A percentile compares a stretch with the other conserved stretches of the same genome.
phyloP scores from a whole-genome alignment of 306 rosid species.

The Oemleria cerasiformis region DNA sequence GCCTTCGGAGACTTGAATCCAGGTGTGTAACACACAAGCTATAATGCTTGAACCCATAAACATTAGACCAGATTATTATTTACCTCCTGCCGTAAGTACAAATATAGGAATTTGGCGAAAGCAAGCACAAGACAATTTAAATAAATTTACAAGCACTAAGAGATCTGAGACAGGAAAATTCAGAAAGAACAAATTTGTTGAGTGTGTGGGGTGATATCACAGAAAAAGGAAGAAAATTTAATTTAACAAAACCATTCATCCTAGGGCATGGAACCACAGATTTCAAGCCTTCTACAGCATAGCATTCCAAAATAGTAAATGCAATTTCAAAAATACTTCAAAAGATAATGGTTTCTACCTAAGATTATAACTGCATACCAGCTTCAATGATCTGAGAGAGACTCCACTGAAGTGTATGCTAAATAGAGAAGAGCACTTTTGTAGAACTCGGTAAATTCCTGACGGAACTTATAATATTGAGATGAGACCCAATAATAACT shows the following conservation, averaged over 20 bases:
- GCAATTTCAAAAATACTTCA: neutral
- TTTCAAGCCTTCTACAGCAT: neutral
- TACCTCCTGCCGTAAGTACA: neutral
- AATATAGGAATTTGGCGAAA: neutral
- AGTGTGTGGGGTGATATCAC: neutral
- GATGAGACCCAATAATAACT: conserved; percentile 96
- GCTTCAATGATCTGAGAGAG: conserved; percentile 97
- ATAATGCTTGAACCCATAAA: neutral
- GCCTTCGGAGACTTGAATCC: neutral
- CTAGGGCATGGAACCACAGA: neutral
- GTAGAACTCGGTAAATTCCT: conserved; percentile 98
- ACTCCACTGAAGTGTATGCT: conserved; percentile 94
- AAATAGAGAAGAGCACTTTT: conserved; percentile 97
- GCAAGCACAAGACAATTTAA: neutral
- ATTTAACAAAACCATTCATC: neutral
- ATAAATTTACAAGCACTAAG: neutral
- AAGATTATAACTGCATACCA: conserved; percentile 49
- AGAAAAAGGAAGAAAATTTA: neutral
- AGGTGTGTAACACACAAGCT: neutral
- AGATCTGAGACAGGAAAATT: neutral
- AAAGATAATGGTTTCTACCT: conserved; percentile 4
- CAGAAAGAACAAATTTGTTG: neutral
- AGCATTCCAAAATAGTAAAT: neutral
- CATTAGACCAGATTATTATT: no score
- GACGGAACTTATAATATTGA: conserved; percentile 74